Base-by-base conservation (phyloP, 208 protist genomes). In the Acanthamoeba sp. region DNA sequence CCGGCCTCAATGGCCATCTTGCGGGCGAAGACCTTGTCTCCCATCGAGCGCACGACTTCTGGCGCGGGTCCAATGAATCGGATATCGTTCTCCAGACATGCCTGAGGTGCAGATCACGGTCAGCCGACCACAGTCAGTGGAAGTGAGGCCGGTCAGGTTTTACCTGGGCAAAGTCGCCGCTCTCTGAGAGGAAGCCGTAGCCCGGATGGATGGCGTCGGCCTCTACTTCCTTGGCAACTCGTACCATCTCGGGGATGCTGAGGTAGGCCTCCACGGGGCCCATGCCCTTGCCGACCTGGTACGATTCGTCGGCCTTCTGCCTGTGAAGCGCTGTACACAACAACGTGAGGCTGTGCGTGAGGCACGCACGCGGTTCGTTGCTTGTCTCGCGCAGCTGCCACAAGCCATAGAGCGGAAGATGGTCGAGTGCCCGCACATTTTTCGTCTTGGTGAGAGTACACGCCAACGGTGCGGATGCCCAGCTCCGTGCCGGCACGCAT, bases 401-500 rank as follows among this genome's bases (percentile, higher is more conserved):
- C n/a, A n/a, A n/a, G n/a, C n/a, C n/a, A n/a, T n/a, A n/a, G n/a
- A n/a, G n/a, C n/a, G n/a, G n/a, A n/a, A n/a, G n/a, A n/a, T n/a
- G n/a, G n/a, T n/a, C n/a, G n/a, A n/a, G n/a, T n/a, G n/a, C n/a
- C n/a, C 48, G 76, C 22, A 85, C 76, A 85, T 29, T 85, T 85
- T 27, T 85, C 76, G 71, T 95, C 89, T 73, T 97, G 94, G 34
- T 94, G 93, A 18, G 94, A 55, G 78, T 97, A 96, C 73, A 97
- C 94, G 48, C 73, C 40, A 27, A 94, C 88, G 2, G 98, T 98
- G n/a, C 95, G 88, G 38, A 98, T 96, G n/a, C 97, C 96, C 34
- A 98, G 94, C 95, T 98, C 98, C 36, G 89, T 90, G 27, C 97
- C 98, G 0, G 98, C 97, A 24, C 97, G 96, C 34, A 97, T 97